These are phyloP conservation scores for Phytophthora capsici DNA, from an alignment of 352 stramenopile genomes.

Conservation along the genomic window DNA sequence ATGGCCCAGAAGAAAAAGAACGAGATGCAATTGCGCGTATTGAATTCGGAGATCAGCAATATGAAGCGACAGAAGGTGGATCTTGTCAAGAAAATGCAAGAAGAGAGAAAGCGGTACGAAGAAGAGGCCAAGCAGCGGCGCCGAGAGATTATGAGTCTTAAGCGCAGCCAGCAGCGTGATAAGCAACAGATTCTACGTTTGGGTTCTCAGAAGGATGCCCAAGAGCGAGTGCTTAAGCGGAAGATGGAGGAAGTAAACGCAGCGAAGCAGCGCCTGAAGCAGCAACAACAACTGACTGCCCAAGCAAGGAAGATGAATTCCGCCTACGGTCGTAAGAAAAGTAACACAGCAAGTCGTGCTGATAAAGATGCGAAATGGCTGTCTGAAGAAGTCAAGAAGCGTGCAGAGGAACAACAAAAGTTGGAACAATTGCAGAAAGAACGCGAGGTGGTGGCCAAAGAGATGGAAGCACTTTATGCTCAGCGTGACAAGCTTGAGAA, in stretches of 20 bases:
- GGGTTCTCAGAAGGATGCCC: conserved; percentile 82
- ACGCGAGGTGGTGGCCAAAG: conserved; percentile 72
- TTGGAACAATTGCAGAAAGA: conserved; percentile 85
- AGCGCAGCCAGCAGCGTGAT: conserved; percentile 81
- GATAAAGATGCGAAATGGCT: conserved; percentile 81
- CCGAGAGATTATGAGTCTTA: conserved; percentile 82
- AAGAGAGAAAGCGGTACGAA: conserved; percentile 85
- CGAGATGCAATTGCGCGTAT: conserved; percentile 81
- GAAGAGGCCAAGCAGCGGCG: conserved; percentile 80
- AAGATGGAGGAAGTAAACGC: conserved; percentile 89
- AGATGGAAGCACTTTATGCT: conserved; percentile 84
- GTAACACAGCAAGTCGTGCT: conserved; percentile 30
- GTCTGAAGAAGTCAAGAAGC: conserved; percentile 84
- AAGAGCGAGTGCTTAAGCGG: conserved; percentile 86
- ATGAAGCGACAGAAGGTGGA: conserved; percentile 93
- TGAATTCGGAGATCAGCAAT: conserved; percentile 82
- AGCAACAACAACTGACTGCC: conserved; percentile 79
- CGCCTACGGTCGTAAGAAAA: conserved; percentile 61
- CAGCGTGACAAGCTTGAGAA: conserved; percentile 75
- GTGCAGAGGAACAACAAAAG: conserved; percentile 85
- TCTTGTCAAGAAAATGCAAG: conserved; percentile 87
- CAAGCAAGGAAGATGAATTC: conserved; percentile 76
- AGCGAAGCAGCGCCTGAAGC: conserved; percentile 82
- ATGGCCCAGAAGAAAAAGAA: conserved; percentile 89
- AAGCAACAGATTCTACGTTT: conserved; percentile 86